A percentile compares a stretch with the other conserved stretches of the same genome.
phyloP scores from a whole-genome alignment of 2,329 filamentous ascomycete genomes.

The Aspergillus versicolor region DNA sequence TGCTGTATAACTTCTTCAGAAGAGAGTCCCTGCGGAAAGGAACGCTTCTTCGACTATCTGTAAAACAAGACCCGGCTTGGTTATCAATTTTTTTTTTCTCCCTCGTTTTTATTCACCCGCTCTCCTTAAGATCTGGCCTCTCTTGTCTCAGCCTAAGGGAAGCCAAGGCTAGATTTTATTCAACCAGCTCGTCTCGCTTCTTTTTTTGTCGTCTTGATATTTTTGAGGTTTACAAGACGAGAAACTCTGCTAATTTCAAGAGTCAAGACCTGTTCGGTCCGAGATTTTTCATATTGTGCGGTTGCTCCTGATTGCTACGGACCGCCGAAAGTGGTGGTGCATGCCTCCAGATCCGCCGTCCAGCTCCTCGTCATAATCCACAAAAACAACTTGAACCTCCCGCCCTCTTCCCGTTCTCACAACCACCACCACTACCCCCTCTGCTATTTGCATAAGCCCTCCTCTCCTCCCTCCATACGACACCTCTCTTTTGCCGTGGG shows the following conservation, averaged over 20 bases:
- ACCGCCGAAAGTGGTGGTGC: not conserved
- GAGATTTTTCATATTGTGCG: not conserved
- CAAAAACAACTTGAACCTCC: conserved; percentile 35
- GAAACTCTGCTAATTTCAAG: not conserved
- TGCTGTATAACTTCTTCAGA: not conserved
- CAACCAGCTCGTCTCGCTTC: not conserved
- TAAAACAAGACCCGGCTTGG: not conserved
- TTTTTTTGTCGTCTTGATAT: not conserved
- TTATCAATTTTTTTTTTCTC: not conserved
- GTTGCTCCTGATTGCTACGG: not conserved
- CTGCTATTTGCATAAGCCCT: conserved; percentile 1
- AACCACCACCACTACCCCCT: not conserved
- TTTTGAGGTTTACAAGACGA: not conserved
- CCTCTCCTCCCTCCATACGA: conserved; percentile 21
- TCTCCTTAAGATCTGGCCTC: not conserved
- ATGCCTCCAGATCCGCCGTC: not conserved
- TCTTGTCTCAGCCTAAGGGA: conserved; percentile 1
- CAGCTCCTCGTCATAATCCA: conserved; percentile 38
- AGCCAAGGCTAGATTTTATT: conserved; percentile 1
- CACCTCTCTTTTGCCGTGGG: conserved; percentile 24
- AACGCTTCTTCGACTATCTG: not conserved
- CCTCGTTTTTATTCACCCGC: not conserved
- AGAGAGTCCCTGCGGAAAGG: not conserved
- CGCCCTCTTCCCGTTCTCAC: conserved; percentile 19
- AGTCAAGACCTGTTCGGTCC: not conserved